Conservation (phyloP, 768 basidiomycete species). For the Hydnomerulius pinastri region DNA sequence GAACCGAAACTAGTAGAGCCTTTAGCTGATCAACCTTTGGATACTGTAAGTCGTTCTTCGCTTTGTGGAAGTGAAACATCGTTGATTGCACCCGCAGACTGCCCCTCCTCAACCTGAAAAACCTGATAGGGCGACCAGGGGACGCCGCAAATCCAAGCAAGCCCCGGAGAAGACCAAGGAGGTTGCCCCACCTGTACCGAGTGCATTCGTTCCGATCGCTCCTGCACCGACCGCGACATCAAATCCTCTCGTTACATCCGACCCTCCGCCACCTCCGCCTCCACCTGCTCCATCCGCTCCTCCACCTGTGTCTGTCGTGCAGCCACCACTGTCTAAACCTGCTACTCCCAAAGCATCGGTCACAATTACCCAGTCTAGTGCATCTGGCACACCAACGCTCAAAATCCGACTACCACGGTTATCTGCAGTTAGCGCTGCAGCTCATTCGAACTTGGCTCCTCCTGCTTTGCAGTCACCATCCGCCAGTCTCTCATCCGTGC, state of each 20-base stretch:
- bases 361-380: slow-evolving; percentile 33
- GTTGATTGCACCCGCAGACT: slow-evolving; percentile 12
- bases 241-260: slow-evolving; percentile 13
- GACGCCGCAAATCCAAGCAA: slow-evolving; percentile 26
- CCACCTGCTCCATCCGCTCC: slow-evolving; percentile 1
- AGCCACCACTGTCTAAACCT: slow-evolving; percentile 19
- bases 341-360: slow-evolving; percentile 35
- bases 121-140: slow-evolving; percentile 15
- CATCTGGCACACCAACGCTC: slow-evolving; percentile 35
- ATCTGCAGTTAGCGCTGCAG: slow-evolving; percentile 28
- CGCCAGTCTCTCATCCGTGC: slow-evolving; percentile 21
- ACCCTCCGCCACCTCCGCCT: slow-evolving; percentile 6
- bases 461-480: slow-evolving; percentile 25
- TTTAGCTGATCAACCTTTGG: slow-evolving; percentile 1
- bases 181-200: slow-evolving; percentile 2
- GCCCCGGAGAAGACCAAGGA: slow-evolving; percentile 19
- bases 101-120: slow-evolving; percentile 14
- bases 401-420: slow-evolving; percentile 36
- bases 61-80: neutral
- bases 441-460: slow-evolving; percentile 21
- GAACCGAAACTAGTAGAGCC: slow-evolving; percentile 10
- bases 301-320: slow-evolving; percentile 9
- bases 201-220: slow-evolving; percentile 7
- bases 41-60: slow-evolving; percentile 17
- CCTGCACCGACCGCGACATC: slow-evolving; percentile 13